phyloP scores from a whole-genome alignment of 768 basidiomycete species.

The Antrodiella citrinella region DNA sequence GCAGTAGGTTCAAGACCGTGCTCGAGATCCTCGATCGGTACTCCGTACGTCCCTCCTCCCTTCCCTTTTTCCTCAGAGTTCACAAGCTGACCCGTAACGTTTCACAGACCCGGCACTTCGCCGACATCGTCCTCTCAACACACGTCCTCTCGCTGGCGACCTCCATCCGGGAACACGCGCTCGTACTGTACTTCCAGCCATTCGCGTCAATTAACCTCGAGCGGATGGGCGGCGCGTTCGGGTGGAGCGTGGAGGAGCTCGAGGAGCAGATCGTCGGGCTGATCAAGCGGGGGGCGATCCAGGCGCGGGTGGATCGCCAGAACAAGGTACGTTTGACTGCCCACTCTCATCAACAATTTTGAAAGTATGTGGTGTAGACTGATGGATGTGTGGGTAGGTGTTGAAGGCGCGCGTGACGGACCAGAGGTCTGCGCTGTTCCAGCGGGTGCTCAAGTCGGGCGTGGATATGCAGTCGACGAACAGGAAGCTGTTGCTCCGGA shows the following conservation, averaged over 20 bases:
- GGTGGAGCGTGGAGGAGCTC: conserved; percentile 65
- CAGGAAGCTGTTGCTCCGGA: conserved; percentile 70
- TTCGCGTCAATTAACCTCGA: conserved; percentile 79
- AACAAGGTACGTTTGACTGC: conserved; percentile 55
- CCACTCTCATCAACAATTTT: background rate
- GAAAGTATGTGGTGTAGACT: background rate
- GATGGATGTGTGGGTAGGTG: conserved; percentile 39
- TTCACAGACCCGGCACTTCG: conserved; percentile 59
- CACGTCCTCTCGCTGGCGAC: conserved; percentile 62
- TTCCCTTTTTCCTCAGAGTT: background rate
- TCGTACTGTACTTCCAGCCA: conserved; percentile 86
- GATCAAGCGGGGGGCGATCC: conserved; percentile 70
- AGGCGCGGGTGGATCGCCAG: conserved; percentile 81
- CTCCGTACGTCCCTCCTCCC: conserved; percentile 38
- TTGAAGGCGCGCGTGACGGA: conserved; percentile 74
- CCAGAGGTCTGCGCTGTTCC: conserved; percentile 69
- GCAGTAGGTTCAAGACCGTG: conserved; percentile 78
- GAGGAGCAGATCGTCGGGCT: conserved; percentile 68
- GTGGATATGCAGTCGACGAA: conserved; percentile 65
- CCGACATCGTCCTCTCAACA: conserved; percentile 68
- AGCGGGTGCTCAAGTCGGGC: conserved; percentile 66
- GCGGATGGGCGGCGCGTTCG: conserved; percentile 82
- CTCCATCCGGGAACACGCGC: conserved; percentile 67
- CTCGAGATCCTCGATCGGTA: conserved; percentile 66
- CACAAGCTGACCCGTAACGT: background rate